phyloP scores from a whole-genome alignment of 352 stramenopile species.

The Phytophthora sp. region DNA sequence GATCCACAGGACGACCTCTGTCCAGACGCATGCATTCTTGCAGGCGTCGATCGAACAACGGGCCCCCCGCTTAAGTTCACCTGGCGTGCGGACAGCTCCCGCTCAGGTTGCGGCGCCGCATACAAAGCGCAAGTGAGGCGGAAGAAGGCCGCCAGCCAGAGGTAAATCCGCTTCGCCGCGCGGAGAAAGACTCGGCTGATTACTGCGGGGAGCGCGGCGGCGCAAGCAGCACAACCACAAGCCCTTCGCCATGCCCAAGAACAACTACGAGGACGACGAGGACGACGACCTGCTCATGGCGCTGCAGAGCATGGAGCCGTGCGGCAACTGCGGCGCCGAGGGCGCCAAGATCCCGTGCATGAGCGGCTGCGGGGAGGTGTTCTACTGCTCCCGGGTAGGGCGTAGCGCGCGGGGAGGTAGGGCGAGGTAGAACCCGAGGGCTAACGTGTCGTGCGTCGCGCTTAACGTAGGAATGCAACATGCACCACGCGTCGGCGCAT shows the following conservation, averaged over 20 bases:
- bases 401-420: not conserved
- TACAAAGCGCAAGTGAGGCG: slow-evolving; percentile 30
- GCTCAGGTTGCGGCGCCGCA: slow-evolving; percentile 6
- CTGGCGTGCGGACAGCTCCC: slow-evolving; percentile 2
- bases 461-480: slow-evolving; percentile 81
- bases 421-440: not conserved
- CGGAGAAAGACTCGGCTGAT: slow-evolving; percentile 32
- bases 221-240: slow-evolving; percentile 9
- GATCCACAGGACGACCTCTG: too few relatives aligned
- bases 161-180: slow-evolving; percentile 33
- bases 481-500: slow-evolving; percentile 89
- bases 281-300: slow-evolving; percentile 88
- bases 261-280: slow-evolving; percentile 87
- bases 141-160: slow-evolving; percentile 30
- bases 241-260: slow-evolving; percentile 48
- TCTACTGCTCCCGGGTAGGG: slow-evolving; percentile 84
- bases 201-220: slow-evolving; percentile 16
- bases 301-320: slow-evolving; percentile 87
- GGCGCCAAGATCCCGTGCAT: slow-evolving; percentile 88
- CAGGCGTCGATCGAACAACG: slow-evolving; percentile 31
- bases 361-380: slow-evolving; percentile 87
- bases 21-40: slow-evolving; percentile 9
- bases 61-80: slow-evolving; percentile 21
- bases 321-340: slow-evolving; percentile 80
- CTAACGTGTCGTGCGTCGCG: slow-evolving; percentile 5